A percentile compares a stretch with the other conserved stretches of the same genome.
Evolutionary conservation across 2,329 filamentous ascomycete species (phyloP).

Genomic region (Helicocarpus griseus): DNA sequence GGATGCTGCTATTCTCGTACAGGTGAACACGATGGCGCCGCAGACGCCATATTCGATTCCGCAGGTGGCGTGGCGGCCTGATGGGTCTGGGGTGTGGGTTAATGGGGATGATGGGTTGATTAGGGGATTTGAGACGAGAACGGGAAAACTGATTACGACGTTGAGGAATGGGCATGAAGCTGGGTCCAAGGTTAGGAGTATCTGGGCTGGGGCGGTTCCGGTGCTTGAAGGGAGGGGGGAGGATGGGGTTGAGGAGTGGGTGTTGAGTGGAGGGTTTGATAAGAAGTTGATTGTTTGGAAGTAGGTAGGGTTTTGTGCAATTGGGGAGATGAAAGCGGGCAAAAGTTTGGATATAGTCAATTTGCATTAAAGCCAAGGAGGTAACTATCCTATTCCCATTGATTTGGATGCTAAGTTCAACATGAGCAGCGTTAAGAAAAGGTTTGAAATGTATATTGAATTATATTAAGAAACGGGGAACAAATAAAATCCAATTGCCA

Average conservation of each 20-base stretch:
- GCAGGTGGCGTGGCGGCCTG: constrained; percentile 51
- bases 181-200: constrained; percentile 49
- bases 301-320: constrained; percentile 1
- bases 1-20: constrained; percentile 50
- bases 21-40: constrained; percentile 51
- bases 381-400: neutral
- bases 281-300: constrained; percentile 51
- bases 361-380: neutral
- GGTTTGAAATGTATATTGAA: too few species aligned
- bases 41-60: constrained; percentile 57
- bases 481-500: neutral
- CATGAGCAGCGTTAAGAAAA: neutral
- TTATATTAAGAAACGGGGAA: too few species aligned
- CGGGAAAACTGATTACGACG: constrained; percentile 45
- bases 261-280: constrained; percentile 57
- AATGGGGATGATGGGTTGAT: constrained; percentile 56
- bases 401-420: neutral
- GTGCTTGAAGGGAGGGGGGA: constrained; percentile 14
- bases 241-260: constrained; percentile 37
- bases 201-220: constrained; percentile 44
- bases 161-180: constrained; percentile 44
- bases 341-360: neutral
- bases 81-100: constrained; percentile 53
- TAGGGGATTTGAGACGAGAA: constrained; percentile 49
- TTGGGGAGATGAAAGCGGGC: neutral